Evolutionary conservation across 2,329 filamentous ascomycete genomes (phyloP), one percentile per base, ranked within the genome.

Genomic region (Fusarium caatingaense): DNA sequence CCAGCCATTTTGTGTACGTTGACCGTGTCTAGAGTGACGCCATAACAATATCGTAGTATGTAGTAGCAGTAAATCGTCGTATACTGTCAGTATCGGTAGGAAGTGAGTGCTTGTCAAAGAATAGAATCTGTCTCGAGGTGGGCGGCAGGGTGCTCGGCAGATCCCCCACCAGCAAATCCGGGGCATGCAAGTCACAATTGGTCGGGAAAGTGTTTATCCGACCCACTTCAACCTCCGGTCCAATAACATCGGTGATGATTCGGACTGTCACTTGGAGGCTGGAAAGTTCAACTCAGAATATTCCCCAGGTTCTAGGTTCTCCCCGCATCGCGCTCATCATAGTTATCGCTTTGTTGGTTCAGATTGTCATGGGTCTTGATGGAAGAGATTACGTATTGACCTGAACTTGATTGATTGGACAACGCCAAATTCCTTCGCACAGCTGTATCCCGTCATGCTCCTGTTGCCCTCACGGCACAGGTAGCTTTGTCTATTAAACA

Each of bases 1-100:
- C 81, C 81, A 16, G 80, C 79, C 68, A 80, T 79, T 50, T 71
- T 63, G 56, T 54, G 42, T 18, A 72, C 16, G 30, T 75, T 75
- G 73, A 69, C 69, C 69, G 68, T 28, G 53, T 62, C 34, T 49
- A 71, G 34, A 56, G 46, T 44, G 53, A 53, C 54, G 60, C 67
- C 72, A 75, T 75, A 51, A 8, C 55, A 47, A 37, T n/a, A 34
- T 20, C 23, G 25, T 10, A 37, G 13, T 30, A 28, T 37, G 21
- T 23, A 49, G 46, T 23, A 13, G 25, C 18, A 37, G 34, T n/a
- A 6, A n/a, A n/a, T 11, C 3, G 34, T n/a, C 5, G 34, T n/a
- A 12, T 32, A 32, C 13, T 32, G 40, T 48, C 28, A 15, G 46
- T 23, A 21, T 28, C 28, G 13, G 28, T 46, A 23, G 46, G 51